phyloP scores from a whole-genome alignment of 441 rosid species.

The Euphorbia schlechtendalii region DNA sequence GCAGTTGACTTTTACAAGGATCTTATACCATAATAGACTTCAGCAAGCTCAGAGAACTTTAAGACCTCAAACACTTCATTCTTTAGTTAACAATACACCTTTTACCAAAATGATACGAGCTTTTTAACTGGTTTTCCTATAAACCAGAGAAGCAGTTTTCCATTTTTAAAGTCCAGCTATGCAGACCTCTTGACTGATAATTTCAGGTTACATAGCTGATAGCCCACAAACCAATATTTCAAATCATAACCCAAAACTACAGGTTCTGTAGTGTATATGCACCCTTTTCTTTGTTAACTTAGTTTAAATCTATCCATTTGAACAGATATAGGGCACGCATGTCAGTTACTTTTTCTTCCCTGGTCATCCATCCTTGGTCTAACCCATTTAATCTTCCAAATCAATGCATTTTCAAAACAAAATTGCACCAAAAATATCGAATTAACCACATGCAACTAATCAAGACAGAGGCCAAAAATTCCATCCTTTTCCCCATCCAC shows the following conservation, averaged over 20 bases:
- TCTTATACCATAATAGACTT: neutral
- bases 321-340: neutral
- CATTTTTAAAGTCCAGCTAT: neutral
- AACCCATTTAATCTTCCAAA: neutral
- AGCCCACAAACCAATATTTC: neutral
- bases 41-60: neutral
- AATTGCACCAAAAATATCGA: too few relatives aligned
- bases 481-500: neutral
- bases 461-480: neutral
- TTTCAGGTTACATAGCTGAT: too few relatives aligned
- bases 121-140: neutral
- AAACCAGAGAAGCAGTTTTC: neutral
- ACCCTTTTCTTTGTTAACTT: neutral
- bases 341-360: neutral
- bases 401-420: too few relatives aligned
- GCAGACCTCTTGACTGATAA: neutral
- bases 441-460: neutral
- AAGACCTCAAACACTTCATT: neutral
- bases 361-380: neutral
- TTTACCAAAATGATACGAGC: neutral
- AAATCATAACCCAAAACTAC: slow-evolving; percentile 1
- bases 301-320: neutral
- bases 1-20: neutral
- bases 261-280: neutral
- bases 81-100: too few relatives aligned